Evolutionary conservation across 768 basidiomycete species (phyloP), one percentile per base, ranked within the genome.

Genomic region (Phallus indusiatus): DNA sequence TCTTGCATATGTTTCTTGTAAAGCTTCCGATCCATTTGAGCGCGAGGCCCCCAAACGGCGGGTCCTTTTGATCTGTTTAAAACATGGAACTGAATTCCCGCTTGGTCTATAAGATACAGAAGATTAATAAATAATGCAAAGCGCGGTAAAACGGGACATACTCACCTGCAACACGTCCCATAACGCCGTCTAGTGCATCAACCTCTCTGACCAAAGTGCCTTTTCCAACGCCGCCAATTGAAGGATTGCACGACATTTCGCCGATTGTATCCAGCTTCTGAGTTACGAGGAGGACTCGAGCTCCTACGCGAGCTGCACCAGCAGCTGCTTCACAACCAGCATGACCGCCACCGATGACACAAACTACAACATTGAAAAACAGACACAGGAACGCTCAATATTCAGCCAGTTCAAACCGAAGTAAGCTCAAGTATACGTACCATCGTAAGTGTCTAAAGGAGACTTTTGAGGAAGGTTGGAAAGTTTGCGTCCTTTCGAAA

Each of bases 311-410:
- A 1, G 93, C 91, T 16, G 92, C 79, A 1, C 86, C 93, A 5
- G 91, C 82, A 0, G 93, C 92, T 1, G 93, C 93, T 68, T 95
- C 93, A 65, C 90, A 92, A 1, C 93, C 93, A 33, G 93, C 93
- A 74, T 95, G 93, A 3, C 93, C 93, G 3, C 88, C 93, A 24
- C 93, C 93, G 64, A 95, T 90, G 33, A 95, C 78, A 65, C 90
- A 90, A 0, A 93, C 90, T n/a, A n/a, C n/a, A n/a, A n/a, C n/a
- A n/a, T n/a, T 81, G 49, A 14, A 14, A 42, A 42, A 42, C 28
- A 28, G 28, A 28, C 5, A 42, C 12, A 42, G n/a, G 12, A 42
- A n/a, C n/a, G n/a, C 42, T 42, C 42, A 42, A 42, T 42, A 3
- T 28, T 28, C 28, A 28, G 28, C 28, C 4, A 28, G 7, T 28